These are phyloP conservation scores for Diaporthe nobilis DNA, from an alignment of 2,329 filamentous ascomycete genomes.

Conservation along the genomic window DNA sequence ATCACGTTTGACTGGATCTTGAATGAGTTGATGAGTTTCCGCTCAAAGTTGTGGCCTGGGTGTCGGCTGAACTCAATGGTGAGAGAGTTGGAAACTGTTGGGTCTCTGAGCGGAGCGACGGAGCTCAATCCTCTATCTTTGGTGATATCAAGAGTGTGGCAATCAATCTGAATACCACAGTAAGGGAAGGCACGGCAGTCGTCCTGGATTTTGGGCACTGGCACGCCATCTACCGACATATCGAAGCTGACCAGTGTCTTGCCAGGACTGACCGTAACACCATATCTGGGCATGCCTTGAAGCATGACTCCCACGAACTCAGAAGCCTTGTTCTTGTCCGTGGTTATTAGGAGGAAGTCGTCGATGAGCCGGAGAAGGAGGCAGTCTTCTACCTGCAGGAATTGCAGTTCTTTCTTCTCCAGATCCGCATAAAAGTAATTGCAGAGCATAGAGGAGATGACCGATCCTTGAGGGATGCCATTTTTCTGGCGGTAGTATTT, in stretches of 20 bases:
- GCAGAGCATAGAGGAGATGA: slow-evolving; percentile 88
- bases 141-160: slow-evolving; percentile 78
- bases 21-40: slow-evolving; percentile 83
- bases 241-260: slow-evolving; percentile 93
- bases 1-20: slow-evolving; percentile 88
- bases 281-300: slow-evolving; percentile 81
- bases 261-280: slow-evolving; percentile 79
- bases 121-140: slow-evolving; percentile 72
- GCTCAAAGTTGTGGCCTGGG: slow-evolving; percentile 83
- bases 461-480: slow-evolving; percentile 94
- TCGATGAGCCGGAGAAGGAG: slow-evolving; percentile 88
- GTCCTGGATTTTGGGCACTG: slow-evolving; percentile 63
- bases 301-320: slow-evolving; percentile 87
- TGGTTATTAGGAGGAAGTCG: slow-evolving; percentile 92
- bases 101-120: slow-evolving; percentile 43
- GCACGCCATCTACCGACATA: slow-evolving; percentile 65
- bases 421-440: slow-evolving; percentile 97
- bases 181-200: slow-evolving; percentile 79
- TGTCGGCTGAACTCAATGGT: slow-evolving; percentile 82
- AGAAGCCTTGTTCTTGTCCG: slow-evolving; percentile 74
- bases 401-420: slow-evolving; percentile 77
- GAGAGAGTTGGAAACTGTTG: slow-evolving; percentile 76
- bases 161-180: slow-evolving; percentile 86
- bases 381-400: slow-evolving; percentile 71
- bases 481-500: slow-evolving; percentile 88